Conservation (phyloP, 805 yeast genomes). For the Barnettozyma sucrosica region DNA sequence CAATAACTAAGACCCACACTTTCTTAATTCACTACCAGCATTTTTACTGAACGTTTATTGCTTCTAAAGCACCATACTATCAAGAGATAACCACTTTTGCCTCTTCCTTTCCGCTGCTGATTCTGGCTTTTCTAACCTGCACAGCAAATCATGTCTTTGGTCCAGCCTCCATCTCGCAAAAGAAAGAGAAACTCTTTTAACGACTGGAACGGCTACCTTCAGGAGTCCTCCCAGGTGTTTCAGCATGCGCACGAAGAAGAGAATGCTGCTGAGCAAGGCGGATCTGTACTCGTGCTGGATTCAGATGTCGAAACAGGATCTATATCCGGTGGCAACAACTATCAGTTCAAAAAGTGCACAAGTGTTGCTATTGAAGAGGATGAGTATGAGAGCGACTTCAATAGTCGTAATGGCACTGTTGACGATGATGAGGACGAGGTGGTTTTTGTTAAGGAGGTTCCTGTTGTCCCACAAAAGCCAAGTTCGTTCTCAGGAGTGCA, state of each 20-base stretch:
- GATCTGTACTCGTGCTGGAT: slow-evolving; percentile 31
- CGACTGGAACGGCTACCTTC: slow-evolving; percentile 25
- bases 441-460: slow-evolving; percentile 4
- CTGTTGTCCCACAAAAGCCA: neutral
- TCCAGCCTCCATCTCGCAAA: slow-evolving; percentile 29
- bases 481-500: neutral
- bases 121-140: neutral
- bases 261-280: slow-evolving; percentile 19
- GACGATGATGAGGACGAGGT: slow-evolving; percentile 14
- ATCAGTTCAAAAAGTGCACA: slow-evolving; percentile 13
- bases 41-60: neutral
- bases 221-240: slow-evolving; percentile 14
- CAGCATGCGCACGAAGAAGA: slow-evolving; percentile 10
- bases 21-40: neutral
- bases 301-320: slow-evolving; percentile 36
- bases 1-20: neutral
- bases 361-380: slow-evolving; percentile 9
- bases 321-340: slow-evolving; percentile 22
- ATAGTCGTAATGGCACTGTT: neutral
- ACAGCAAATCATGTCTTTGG: slow-evolving; percentile 17
- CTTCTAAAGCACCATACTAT: neutral
- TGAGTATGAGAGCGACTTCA: slow-evolving; percentile 7
- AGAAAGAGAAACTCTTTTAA: slow-evolving; percentile 32
- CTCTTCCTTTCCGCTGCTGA: neutral
- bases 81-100: neutral